Base-by-base conservation (phyloP, 352 stramenopile genomes). In the Poterioochromonas sp. region DNA sequence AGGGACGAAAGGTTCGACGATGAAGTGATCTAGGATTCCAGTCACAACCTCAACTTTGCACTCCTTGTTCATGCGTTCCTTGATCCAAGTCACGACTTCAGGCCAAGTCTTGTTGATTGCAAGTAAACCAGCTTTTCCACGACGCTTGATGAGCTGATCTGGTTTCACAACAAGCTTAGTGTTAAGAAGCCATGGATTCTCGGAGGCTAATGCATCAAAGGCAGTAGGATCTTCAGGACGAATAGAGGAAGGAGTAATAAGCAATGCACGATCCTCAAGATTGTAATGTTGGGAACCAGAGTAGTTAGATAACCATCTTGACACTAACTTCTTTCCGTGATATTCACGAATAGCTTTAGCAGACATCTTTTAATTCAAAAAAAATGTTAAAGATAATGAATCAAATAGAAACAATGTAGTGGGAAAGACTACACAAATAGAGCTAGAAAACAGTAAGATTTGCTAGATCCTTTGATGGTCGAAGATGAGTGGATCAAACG, bases 91-190 rank as follows among this genome's bases (percentile, higher is more conserved):
- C 84, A 97, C 86, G 41, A 97, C 92, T 81, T 96, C 83, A 22
- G 81, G 54, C 87, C 91, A 97, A 60, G 86, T 90, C 39, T 95
- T 90, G 82, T 98, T 97, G 51, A 98, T 90, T 65, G 93, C 87
- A 41, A 98, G 86, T 58, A 98, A 85, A 80, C 95, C 96, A 65
- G 86, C 90, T 85, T 98, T 98, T 76, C 94, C 94, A 64, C 94
- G 89, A 71, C 93, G 87, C 87, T 98, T 98, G 85, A 98, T 98
- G 53, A 98, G 87, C 87, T 97, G 92, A 86, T 98, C 94, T 26
- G 94, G 94, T 87, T 98, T 98, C 74, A 97, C 93, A 69, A 98
- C 94, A 47, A 98, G 88, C 79, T 91, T 93, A 29, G 82, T 84
- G 32, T 79, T 83, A 34, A 84, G 82, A 39, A 96, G 84, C 92